Base-by-base conservation (phyloP, 495 filamentous ascomycete genomes). In the Geoglossum glabrum region DNA sequence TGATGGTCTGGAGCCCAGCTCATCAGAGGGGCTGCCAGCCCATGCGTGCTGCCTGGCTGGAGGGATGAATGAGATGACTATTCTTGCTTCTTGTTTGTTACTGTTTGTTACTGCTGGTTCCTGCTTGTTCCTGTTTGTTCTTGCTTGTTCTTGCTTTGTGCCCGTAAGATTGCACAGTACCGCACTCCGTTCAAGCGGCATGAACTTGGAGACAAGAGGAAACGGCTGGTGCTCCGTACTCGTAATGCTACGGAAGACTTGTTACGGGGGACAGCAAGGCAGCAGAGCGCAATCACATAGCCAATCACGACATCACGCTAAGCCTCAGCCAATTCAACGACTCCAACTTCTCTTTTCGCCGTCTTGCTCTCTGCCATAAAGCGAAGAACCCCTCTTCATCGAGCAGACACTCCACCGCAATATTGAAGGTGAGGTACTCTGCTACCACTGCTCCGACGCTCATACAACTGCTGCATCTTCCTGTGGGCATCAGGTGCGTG, bases 271-370 rank as follows among this genome's bases (percentile, higher is more conserved):
- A 13, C 25, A 11, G 30, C 1, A 52, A n/a, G 5, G 49, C 23
- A 52, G 30, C 17, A 52, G n/a, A 52, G 23, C 17, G 25, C 49
- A 15, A 1, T 17, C 10, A 30, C 4, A 5, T 13, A 8, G 49
- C 49, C 49, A 52, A 52, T 52, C 25, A 52, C 3, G 30, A 4
- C 17, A 26, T 6, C 26, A 23, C 49, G 49, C 49, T 52, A 52
- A 52, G 49, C 49, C 49, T 52, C 49, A 27, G 49, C 25, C 49
- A 82, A 66, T 79, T 76, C 64, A 72, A 79, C 49, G 74, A 83
- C 56, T 71, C 79, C 0, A 67, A 67, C 30, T 76, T 78, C 59
- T 72, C 86, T 10, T 61, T 74, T 3, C 74, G 70, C 1, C 68
- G 74, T 56, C 46, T 50, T 25, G 46, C 49, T 17, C 25, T 30